Conservation (phyloP, 371 early-diverging fungal species). For the Fennellomyces sp. region DNA sequence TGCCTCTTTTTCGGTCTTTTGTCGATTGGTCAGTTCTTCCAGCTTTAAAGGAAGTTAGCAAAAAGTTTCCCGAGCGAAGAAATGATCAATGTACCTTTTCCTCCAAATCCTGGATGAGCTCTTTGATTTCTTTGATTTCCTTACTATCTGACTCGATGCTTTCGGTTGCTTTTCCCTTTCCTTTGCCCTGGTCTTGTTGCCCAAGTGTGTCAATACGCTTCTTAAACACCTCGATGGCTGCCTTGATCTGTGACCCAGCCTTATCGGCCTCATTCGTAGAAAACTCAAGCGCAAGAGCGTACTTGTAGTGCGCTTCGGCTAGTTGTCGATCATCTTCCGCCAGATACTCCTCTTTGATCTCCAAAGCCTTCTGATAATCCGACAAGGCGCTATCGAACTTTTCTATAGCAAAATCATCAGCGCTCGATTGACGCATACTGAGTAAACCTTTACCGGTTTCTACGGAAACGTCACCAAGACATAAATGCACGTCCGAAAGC, state of each 20-base stretch:
- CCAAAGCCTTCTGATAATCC: slow-evolving; percentile 74
- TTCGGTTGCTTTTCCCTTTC: slow-evolving; percentile 24
- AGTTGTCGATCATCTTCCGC: slow-evolving; percentile 73
- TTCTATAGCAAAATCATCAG: slow-evolving; percentile 63
- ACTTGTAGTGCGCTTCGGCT: slow-evolving; percentile 84
- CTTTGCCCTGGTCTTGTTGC: slow-evolving; percentile 34
- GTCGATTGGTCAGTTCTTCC: slow-evolving; percentile 37
- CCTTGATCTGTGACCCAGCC: slow-evolving; percentile 63
- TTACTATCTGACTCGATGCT: slow-evolving; percentile 4
- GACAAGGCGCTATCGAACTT: slow-evolving; percentile 82
- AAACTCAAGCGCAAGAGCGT: slow-evolving; percentile 74
- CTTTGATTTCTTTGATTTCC: slow-evolving; percentile 49
- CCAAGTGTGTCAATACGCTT: slow-evolving; percentile 41
- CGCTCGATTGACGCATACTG: neutral
- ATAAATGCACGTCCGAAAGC: slow-evolving; percentile 72
- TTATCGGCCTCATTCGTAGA: slow-evolving; percentile 46
- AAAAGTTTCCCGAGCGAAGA: neutral
- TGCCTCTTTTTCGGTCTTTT: slow-evolving; percentile 41
- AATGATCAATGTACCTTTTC: slow-evolving; percentile 36
- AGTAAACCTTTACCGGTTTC: slow-evolving; percentile 81
- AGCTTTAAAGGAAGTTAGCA: slow-evolving; percentile 17
- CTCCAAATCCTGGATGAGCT: slow-evolving; percentile 51
- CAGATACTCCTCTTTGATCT: slow-evolving; percentile 65
- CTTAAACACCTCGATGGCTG: slow-evolving; percentile 60
- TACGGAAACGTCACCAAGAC: slow-evolving; percentile 83